These are phyloP conservation scores for Syzygium oleosum DNA, from an alignment of 345 rosid species.

Conservation along the genomic window DNA sequence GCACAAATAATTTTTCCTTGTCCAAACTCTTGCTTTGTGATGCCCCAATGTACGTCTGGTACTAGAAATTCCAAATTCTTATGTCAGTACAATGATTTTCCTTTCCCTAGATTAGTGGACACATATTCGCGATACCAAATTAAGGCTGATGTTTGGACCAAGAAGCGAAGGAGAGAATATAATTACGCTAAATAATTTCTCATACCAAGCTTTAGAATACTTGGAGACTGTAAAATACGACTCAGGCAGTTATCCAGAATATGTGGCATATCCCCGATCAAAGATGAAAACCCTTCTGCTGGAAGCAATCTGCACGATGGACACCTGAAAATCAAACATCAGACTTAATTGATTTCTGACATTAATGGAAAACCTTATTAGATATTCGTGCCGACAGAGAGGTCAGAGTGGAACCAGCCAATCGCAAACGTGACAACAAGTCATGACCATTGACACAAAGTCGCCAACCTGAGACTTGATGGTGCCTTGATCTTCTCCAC, in stretches of 20 bases:
- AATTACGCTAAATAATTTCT: not conserved
- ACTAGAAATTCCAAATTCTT: not conserved
- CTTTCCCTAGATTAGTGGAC: not conserved
- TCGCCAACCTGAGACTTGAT: not conserved
- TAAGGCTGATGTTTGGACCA: not conserved
- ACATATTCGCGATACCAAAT: not conserved
- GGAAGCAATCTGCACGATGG: constrained; percentile 88
- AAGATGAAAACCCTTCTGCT: constrained; percentile 63
- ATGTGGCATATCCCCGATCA: constrained; percentile 63
- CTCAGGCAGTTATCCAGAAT: constrained; percentile 53
- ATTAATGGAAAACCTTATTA: not conserved
- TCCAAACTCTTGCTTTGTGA: not conserved
- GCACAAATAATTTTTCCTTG: not conserved
- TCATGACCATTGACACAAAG: not conserved
- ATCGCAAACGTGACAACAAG: not conserved
- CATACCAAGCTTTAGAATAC: constrained; percentile 81
- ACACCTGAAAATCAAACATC: constrained; percentile 55
- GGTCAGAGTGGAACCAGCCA: not conserved
- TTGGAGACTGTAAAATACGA: constrained; percentile 67
- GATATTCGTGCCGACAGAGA: not conserved
- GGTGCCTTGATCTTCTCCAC: not conserved
- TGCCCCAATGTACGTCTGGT: not conserved
- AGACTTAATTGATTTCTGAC: not conserved
- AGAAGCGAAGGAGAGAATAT: not conserved
- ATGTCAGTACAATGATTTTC: not conserved